phyloP scores from a whole-genome alignment of 345 rosid species.

The Camelina hispida region DNA sequence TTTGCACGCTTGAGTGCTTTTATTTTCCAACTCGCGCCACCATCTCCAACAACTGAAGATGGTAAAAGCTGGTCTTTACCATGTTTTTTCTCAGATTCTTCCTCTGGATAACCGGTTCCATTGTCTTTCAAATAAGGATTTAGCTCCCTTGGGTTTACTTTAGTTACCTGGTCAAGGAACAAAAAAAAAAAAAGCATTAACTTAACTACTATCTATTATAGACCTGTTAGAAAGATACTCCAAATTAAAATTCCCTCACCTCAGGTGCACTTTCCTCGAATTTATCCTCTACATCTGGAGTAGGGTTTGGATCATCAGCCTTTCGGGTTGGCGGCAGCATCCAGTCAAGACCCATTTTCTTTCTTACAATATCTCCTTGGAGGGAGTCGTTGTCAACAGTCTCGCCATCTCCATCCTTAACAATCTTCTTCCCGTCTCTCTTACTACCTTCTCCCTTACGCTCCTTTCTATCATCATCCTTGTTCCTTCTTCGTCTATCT shows the following conservation, averaged over 20 bases:
- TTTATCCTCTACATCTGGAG: constrained; percentile 43
- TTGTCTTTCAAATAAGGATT: constrained; percentile 80
- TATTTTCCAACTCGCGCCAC: constrained; percentile 97
- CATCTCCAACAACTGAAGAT: constrained; percentile 81
- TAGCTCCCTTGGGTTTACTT: constrained; percentile 74
- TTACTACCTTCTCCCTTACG: constrained; percentile 52
- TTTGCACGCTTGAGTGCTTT: constrained; percentile 87
- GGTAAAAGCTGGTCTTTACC: constrained; percentile 52
- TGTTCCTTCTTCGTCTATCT: constrained; percentile 43
- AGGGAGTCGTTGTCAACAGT: constrained; percentile 36
- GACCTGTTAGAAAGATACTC: background rate
- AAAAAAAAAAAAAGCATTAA: background rate
- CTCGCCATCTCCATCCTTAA: constrained; percentile 60
- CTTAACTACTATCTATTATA: background rate
- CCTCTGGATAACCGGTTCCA: constrained; percentile 88
- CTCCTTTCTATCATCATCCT: constrained; percentile 56
- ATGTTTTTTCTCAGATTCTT: constrained; percentile 52
- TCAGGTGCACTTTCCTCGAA: constrained; percentile 53
- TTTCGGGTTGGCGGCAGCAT: constrained; percentile 75
- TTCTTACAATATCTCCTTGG: constrained; percentile 58
- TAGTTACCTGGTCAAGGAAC: constrained; percentile 44
- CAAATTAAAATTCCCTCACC: constrained; percentile 46
- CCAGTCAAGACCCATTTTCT: constrained; percentile 82
- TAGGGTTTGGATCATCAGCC: constrained; percentile 47
- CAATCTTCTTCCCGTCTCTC: constrained; percentile 54